A percentile compares a stretch with the other conserved stretches of the same genome.
phyloP scores from a whole-genome alignment of 2,329 filamentous ascomycete species.

The Coniella vitis region DNA sequence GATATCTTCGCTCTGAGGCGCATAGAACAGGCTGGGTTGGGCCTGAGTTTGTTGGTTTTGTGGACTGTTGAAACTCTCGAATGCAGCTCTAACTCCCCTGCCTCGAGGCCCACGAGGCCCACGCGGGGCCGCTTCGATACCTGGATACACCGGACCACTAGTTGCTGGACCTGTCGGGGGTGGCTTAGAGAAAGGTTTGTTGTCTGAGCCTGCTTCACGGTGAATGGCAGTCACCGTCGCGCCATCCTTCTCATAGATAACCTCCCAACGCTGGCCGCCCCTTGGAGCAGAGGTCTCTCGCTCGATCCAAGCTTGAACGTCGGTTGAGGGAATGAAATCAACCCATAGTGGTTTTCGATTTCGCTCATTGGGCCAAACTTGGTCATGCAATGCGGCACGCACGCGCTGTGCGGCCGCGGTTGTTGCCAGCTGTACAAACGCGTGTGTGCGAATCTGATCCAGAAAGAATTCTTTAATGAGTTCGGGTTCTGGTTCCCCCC shows the following conservation, averaged over 20 bases:
- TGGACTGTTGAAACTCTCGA: slow-evolving; percentile 1
- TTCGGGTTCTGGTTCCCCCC: slow-evolving; percentile 41
- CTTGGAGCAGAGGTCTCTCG: slow-evolving; percentile 49
- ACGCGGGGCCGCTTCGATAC: slow-evolving; percentile 18
- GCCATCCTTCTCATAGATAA: slow-evolving; percentile 57
- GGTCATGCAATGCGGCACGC: slow-evolving; percentile 67
- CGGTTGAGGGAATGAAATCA: slow-evolving; percentile 79
- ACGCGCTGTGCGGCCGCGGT: slow-evolving; percentile 68
- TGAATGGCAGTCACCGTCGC: slow-evolving; percentile 51
- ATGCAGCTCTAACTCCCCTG: slow-evolving; percentile 19
- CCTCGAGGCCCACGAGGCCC: slow-evolving; percentile 23
- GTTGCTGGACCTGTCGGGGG: slow-evolving; percentile 16
- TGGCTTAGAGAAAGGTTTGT: slow-evolving; percentile 16
- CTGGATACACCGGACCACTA: slow-evolving; percentile 15
- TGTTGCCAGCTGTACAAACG: slow-evolving; percentile 67
- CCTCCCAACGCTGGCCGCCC: slow-evolving; percentile 56
- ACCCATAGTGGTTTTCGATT: slow-evolving; percentile 79
- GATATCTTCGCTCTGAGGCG: slow-evolving; percentile 57
- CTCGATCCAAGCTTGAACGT: slow-evolving; percentile 66
- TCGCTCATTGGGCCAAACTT: slow-evolving; percentile 80
- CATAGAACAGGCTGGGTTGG: slow-evolving; percentile 36
- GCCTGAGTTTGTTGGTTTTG: slow-evolving; percentile 24
- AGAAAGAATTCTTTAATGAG: slow-evolving; percentile 67
- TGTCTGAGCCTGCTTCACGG: slow-evolving; percentile 37
- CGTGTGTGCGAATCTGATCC: slow-evolving; percentile 81